Evolutionary conservation across 345 rosid species (phyloP), one percentile per base, ranked within the genome.

Genomic region (Angophora floribunda): DNA sequence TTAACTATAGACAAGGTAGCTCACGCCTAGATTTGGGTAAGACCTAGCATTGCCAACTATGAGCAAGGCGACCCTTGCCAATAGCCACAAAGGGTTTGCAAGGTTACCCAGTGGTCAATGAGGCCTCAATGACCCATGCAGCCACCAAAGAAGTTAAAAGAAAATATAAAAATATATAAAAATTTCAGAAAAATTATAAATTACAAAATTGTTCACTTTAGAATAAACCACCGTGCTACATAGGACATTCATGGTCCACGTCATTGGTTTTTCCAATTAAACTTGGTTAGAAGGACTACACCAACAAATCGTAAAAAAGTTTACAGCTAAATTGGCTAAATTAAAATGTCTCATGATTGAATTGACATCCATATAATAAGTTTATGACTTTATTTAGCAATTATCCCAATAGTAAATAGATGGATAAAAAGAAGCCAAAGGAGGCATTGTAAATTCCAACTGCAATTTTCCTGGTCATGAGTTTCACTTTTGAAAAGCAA

Each of bases 331-430:
- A 59, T 59, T 26, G 30, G 4, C 1, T 1, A 59, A 0, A 26
- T 59, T 59, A 0, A 59, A 24, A 59, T 0, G 24, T 59, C 0
- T 59, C 10, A 59, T 36, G 4, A 26, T 0, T 2, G 1, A 59
- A 59, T 59, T 59, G 3, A 26, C 5, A 0, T 26, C 30, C 0
- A 0, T 59, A 26, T 11, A 24, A 0, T 0, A 59, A n/a, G 0
- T 26, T 59, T 11, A 11, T 50, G 4, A 11, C 51, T 50, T 50
- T 50, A 9, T 5, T 2, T 0, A 6, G 13, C 3, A 0, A 59
- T 26, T 59, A 59, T 59, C 65, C 14, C 15, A 26, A 70, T 16
- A 70, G 0, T 17, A 70, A 32, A 32, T 70, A 8, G 3, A 70
- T 32, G 16, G 80, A 8, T 70, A 16, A 16, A 36, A 32, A 70